phyloP scores from a whole-genome alignment of 495 filamentous ascomycete species.

The Penicillium atrosanguineum region DNA sequence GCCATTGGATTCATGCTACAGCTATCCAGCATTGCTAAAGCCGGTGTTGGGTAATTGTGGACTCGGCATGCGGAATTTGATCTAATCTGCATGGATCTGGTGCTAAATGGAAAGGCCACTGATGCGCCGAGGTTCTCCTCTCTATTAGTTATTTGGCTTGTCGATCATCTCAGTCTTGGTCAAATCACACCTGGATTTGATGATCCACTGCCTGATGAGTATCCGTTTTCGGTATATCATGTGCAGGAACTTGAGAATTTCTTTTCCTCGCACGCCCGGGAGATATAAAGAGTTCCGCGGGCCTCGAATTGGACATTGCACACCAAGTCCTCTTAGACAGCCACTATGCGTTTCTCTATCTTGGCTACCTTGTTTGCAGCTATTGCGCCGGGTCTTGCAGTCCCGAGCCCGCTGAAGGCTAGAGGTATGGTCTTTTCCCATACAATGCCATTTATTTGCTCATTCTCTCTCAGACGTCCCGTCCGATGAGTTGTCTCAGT shows the following conservation, averaged over 20 bases:
- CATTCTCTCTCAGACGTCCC: constrained; percentile 23
- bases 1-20: neutral
- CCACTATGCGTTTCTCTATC: constrained; percentile 1
- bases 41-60: neutral
- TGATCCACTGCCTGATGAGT: neutral
- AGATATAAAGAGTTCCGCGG: neutral
- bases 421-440: constrained; percentile 13
- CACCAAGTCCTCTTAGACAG: neutral
- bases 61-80: neutral
- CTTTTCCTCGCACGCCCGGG: neutral
- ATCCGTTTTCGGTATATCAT: neutral
- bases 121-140: constrained; percentile 1
- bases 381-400: constrained; percentile 11
- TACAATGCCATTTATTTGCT: neutral
- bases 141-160: neutral
- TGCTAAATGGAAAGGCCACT: neutral
- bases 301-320: neutral
- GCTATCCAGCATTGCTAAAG: neutral
- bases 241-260: neutral
- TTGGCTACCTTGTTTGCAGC: constrained; percentile 12
- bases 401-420: constrained; percentile 11
- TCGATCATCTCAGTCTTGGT: neutral
- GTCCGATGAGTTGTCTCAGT: constrained; percentile 38
- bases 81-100: constrained; percentile 1
- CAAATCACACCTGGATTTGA: neutral